A percentile compares a stretch with the other conserved stretches of the same genome.
Conservation (phyloP, 345 rosid genomes). For the Salix brachista region DNA sequence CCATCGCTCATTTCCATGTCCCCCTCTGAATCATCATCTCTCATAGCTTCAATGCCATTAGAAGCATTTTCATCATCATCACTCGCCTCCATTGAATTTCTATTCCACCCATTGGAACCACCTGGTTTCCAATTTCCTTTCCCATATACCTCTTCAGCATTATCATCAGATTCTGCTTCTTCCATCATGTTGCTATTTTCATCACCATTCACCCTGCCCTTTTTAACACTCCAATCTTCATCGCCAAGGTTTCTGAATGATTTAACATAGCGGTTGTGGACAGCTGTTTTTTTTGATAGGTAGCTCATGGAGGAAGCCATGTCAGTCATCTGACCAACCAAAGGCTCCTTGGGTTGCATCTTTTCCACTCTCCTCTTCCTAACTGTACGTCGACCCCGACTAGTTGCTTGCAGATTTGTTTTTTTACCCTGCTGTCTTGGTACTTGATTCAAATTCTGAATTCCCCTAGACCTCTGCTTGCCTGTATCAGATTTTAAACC, state of each 20-base stretch:
- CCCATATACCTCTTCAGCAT: conserved; percentile 45
- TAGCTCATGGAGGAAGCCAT: conserved; percentile 17
- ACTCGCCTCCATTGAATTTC: conserved; percentile 43
- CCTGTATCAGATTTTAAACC: conserved; percentile 32
- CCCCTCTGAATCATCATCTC: conserved; percentile 36
- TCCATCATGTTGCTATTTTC: conserved; percentile 61
- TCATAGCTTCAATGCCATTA: conserved; percentile 29
- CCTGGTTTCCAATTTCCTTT: conserved; percentile 57
- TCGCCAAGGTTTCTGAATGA: conserved; percentile 25
- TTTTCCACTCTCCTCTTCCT: conserved; percentile 75
- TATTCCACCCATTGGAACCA: conserved; percentile 46
- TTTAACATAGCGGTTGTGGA: background rate
- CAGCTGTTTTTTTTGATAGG: background rate
- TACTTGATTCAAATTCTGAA: conserved; percentile 35
- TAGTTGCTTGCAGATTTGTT: conserved; percentile 42
- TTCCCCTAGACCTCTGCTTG: conserved; percentile 38
- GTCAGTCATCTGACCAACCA: conserved; percentile 17
- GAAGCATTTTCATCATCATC: conserved; percentile 57
- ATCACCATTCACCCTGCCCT: conserved; percentile 28
- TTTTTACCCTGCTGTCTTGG: conserved; percentile 42
- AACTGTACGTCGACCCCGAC: conserved; percentile 77
- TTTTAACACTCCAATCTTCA: conserved; percentile 43
- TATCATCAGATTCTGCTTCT: conserved; percentile 62
- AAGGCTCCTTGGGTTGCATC: conserved; percentile 24
- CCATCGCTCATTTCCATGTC: conserved; percentile 46